A percentile compares a stretch with the other conserved stretches of the same genome.
phyloP scores from a whole-genome alignment of 495 filamentous ascomycete genomes.

The Arthonia radiata region DNA sequence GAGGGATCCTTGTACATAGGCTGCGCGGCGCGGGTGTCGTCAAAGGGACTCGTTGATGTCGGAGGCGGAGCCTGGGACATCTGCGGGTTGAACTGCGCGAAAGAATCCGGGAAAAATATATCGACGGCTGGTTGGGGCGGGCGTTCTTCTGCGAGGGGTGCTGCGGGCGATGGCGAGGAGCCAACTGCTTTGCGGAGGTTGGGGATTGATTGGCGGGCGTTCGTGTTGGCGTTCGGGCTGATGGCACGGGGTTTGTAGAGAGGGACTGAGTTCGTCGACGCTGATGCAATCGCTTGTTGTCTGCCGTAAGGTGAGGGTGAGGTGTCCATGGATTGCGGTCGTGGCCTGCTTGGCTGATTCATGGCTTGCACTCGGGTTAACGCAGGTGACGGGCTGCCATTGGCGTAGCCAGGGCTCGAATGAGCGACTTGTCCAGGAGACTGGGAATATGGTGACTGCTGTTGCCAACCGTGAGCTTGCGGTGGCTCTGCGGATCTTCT shows the following conservation, averaged over 20 bases:
- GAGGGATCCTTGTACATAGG: neutral
- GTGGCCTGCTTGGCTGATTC: no score
- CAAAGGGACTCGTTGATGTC: conserved; percentile 2
- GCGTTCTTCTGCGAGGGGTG: no score
- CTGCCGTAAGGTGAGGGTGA: neutral
- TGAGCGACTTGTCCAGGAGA: no score
- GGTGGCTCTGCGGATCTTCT: no score
- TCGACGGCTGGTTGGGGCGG: conserved; percentile 34
- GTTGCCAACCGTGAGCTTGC: no score
- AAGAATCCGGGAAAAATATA: conserved; percentile 80
- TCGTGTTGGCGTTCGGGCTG: conserved; percentile 25
- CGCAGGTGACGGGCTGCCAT: no score
- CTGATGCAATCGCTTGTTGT: neutral
- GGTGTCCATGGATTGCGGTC: neutral
- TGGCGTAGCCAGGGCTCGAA: no score
- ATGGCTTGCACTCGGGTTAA: no score
- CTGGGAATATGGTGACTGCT: no score
- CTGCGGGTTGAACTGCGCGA: conserved; percentile 44
- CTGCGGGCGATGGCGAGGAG: conserved; percentile 17
- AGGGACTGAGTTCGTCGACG: no score
- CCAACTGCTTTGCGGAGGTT: conserved; percentile 36
- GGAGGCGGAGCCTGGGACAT: neutral
- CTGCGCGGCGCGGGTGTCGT: no score
- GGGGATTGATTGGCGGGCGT: conserved; percentile 31
- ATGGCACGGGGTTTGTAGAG: conserved; percentile 24